These are phyloP conservation scores for Fusarium annulatum DNA, from an alignment of 2,329 filamentous ascomycete species.

Conservation along the genomic window DNA sequence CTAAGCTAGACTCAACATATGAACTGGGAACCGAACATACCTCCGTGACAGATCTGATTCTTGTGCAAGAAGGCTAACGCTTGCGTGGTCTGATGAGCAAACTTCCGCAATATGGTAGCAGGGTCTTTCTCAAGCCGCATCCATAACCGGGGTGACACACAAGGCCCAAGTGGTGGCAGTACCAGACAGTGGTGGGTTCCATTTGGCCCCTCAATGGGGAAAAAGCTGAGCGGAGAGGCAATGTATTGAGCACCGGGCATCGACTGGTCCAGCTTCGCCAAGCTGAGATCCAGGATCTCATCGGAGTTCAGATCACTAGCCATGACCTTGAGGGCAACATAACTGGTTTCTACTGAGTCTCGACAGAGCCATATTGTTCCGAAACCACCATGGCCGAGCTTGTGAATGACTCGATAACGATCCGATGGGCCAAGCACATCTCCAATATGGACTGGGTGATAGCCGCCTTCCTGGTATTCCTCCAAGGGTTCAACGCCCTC, in stretches of 20 bases:
- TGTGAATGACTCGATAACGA: slow-evolving; percentile 19
- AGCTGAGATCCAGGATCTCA: neutral
- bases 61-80: slow-evolving; percentile 43
- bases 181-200: slow-evolving; percentile 44
- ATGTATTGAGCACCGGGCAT: neutral
- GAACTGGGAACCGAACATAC: neutral
- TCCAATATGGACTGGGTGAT: slow-evolving; percentile 18
- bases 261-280: neutral
- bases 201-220: slow-evolving; percentile 21
- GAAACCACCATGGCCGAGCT: slow-evolving; percentile 25
- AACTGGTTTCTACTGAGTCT: rapidly evolving
- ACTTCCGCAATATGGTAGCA: slow-evolving; percentile 14
- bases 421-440: neutral
- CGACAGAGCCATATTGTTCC: slow-evolving; percentile 16
- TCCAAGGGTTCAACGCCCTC: slow-evolving; percentile 2
- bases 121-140: slow-evolving; percentile 1
- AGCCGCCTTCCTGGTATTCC: slow-evolving; percentile 16
- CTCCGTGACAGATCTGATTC: slow-evolving; percentile 47
- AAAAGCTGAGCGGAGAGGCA: rapidly evolving
- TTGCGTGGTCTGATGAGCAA: slow-evolving; percentile 35
- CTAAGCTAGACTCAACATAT: rapidly evolving
- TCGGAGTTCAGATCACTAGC: neutral
- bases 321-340: slow-evolving; percentile 7
- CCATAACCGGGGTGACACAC: slow-evolving; percentile 31
- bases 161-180: slow-evolving; percentile 45